Percentiles rank a stretch among this genome's conserved stretches.
Evolutionary conservation across 2,329 filamentous ascomycete species (phyloP).

Genomic region (Beauveria asiatica): DNA sequence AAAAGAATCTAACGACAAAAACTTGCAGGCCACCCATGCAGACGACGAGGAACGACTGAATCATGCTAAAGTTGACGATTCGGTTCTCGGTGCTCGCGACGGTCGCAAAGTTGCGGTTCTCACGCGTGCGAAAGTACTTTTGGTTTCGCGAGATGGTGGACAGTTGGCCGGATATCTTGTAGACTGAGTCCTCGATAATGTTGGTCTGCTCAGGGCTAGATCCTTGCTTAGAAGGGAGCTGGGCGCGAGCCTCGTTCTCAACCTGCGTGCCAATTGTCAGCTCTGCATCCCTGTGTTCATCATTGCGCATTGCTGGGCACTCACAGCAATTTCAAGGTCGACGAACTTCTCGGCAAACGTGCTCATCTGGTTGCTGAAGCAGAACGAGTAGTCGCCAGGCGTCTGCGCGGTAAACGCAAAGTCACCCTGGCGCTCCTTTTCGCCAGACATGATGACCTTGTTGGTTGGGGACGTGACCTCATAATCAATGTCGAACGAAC

Average conservation of each 20-base stretch:
- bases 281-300: not conserved
- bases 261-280: constrained; percentile 46
- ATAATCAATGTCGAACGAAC: constrained; percentile 96
- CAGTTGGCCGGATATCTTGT: constrained; percentile 86
- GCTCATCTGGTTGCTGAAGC: constrained; percentile 98
- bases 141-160: constrained; percentile 95
- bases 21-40: constrained; percentile 95
- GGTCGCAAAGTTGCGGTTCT: constrained; percentile 98
- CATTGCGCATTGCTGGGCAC: constrained; percentile 22
- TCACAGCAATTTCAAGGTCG: constrained; percentile 91
- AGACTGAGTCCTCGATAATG: constrained; percentile 83
- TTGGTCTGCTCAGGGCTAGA: constrained; percentile 83
- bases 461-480: constrained; percentile 72
- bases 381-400: constrained; percentile 86
- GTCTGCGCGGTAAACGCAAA: constrained; percentile 94
- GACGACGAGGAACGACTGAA: constrained; percentile 85
- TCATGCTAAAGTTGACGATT: constrained; percentile 95
- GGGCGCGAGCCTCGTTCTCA: constrained; percentile 77
- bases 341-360: constrained; percentile 97
- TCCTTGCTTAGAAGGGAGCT: constrained; percentile 81
- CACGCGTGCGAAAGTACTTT: constrained; percentile 97
- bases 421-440: constrained; percentile 91
- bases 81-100: constrained; percentile 90
- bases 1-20: constrained; percentile 97
- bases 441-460: constrained; percentile 73